Base-by-base conservation (phyloP, 768 basidiomycete genomes). In the Baorangia bicolor region DNA sequence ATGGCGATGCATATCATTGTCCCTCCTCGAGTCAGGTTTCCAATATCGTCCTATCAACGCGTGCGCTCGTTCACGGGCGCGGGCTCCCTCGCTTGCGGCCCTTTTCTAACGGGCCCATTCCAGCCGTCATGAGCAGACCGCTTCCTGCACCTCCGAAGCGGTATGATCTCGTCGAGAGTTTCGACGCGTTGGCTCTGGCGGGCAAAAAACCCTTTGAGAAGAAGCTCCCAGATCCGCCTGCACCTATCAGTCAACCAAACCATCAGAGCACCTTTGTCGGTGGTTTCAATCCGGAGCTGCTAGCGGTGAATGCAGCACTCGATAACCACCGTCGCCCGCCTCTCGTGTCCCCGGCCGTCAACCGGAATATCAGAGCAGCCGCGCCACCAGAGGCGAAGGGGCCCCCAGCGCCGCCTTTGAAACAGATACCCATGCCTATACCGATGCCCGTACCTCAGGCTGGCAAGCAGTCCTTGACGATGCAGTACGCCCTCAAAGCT, bases 231-330 rank as follows among this genome's bases (percentile, higher is more conserved):
- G 51, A 58, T n/a, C n/a, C 4, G 0, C 57, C 59, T 27, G 5
- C 2, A 9, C 35, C 21, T 8, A 10, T 12, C 25, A 0, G 2
- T n/a, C 38, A 20, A 9, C 44, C 28, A 30, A 9, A 20, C 14
- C 25, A 13, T 25, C 37, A 47, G 21, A 37, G 1, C 42, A 56
- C 58, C 28, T 84, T 85, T 60, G 66, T 84, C 31, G 83, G 81
- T 18, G 82, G 83, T 30, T 86, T 85, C 62, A 56, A 20, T 41
- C 71, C 61, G 2, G 59, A 49, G 48, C n/a, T 31, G 40, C 34
- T 61, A 8, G 47, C 56, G 5, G 23, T 49, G 48, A 64, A 59
- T 14, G 18, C 31, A 9, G 42, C 35, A 3, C 60, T 55, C 46
- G 56, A 62, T 39, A 51, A 33, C 27, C 49, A 34, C 20, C 53